Conservation (phyloP, 202 grass and related monocot genomes). For the Eragrostis tef region DNA sequence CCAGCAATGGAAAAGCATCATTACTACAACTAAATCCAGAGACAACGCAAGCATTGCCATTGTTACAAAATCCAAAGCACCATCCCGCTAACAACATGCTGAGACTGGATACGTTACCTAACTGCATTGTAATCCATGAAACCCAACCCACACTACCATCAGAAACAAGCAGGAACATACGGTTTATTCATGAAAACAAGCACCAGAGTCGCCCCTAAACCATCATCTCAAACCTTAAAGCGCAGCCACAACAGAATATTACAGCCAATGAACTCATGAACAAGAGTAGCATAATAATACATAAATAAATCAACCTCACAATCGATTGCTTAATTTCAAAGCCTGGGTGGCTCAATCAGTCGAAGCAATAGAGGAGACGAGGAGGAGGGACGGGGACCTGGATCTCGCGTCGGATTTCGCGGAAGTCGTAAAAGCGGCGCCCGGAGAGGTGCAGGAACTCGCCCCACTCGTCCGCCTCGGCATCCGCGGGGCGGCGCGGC, state of each 20-base stretch:
- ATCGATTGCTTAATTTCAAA: neutral
- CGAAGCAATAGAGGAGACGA: neutral
- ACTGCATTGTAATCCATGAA: constrained; percentile 6
- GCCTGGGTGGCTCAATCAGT: neutral
- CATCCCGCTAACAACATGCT: neutral
- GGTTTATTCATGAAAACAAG: neutral
- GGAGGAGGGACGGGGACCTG: constrained; percentile 52
- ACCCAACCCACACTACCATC: neutral
- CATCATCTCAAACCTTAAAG: neutral
- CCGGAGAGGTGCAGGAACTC: constrained; percentile 89
- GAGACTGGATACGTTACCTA: neutral
- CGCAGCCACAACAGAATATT: no score
- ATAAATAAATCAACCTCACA: neutral
- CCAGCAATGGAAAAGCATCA: neutral
- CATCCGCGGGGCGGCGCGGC: constrained; percentile 53
- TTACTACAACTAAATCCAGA: constrained; percentile 2
- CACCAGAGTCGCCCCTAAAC: neutral
- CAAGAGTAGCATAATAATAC: no score
- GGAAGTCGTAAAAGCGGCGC: constrained; percentile 77
- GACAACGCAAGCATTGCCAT: constrained; percentile 5
- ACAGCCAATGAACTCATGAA: no score
- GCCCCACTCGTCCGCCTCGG: constrained; percentile 80
- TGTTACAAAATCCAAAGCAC: constrained; percentile 12
- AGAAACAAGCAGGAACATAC: neutral
- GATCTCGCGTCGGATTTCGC: constrained; percentile 87